Evolutionary conservation across 1,139 yeast genomes (phyloP).

Genomic region (Sugiyamaella pinicola): DNA sequence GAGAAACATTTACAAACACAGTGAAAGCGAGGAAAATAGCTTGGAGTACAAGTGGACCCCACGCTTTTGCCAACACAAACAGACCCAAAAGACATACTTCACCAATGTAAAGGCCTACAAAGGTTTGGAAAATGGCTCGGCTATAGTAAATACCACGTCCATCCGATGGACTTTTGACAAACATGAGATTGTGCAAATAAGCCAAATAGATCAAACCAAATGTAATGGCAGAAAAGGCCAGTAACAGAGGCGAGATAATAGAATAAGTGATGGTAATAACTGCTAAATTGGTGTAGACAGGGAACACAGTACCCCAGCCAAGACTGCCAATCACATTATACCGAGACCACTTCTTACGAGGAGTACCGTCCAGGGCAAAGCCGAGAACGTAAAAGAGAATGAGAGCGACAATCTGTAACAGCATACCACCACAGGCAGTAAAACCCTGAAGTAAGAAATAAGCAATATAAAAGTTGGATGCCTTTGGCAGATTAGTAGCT

Average conservation of each 20-base stretch:
- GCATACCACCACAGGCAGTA: slow-evolving; percentile 73
- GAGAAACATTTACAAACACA: slow-evolving; percentile 60
- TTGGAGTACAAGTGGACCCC: slow-evolving; percentile 89
- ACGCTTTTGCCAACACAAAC: slow-evolving; percentile 86
- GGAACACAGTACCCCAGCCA: slow-evolving; percentile 89
- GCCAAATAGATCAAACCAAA: slow-evolving; percentile 77
- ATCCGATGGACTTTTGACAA: slow-evolving; percentile 68
- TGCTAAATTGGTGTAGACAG: slow-evolving; percentile 78
- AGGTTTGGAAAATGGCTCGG: slow-evolving; percentile 81
- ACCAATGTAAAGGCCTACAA: slow-evolving; percentile 85
- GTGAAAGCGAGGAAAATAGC: slow-evolving; percentile 66
- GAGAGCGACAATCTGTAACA: slow-evolving; percentile 76
- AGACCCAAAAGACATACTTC: slow-evolving; percentile 83
- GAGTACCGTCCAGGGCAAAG: slow-evolving; percentile 69
- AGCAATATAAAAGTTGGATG: slow-evolving; percentile 71
- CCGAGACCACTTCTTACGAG: slow-evolving; percentile 83
- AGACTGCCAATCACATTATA: slow-evolving; percentile 62
- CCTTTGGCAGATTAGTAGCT: slow-evolving; percentile 77
- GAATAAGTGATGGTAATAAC: slow-evolving; percentile 79
- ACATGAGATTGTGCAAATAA: slow-evolving; percentile 74
- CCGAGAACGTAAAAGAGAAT: slow-evolving; percentile 73
- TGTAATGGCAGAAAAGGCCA: slow-evolving; percentile 69
- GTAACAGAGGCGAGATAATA: slow-evolving; percentile 75
- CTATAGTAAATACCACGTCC: slow-evolving; percentile 86
- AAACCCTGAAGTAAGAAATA: slow-evolving; percentile 79